Evolutionary conservation across 1,284 basidiomycete species (phyloP).

Genomic region (Amylostereum areolatum): DNA sequence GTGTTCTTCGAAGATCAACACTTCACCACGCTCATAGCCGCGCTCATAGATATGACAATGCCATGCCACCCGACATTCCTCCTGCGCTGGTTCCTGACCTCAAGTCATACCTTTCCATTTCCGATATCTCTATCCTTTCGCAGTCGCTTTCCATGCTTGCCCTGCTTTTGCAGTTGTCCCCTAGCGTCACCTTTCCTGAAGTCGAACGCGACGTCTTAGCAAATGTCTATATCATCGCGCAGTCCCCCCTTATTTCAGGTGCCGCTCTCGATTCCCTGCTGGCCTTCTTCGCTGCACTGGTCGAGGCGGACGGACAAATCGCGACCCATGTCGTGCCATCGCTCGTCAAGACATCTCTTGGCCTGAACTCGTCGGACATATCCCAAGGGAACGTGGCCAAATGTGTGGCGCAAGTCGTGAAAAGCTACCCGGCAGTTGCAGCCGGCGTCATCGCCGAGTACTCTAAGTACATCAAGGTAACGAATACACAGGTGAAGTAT

Average conservation of each 20-base stretch:
- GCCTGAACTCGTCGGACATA: no score
- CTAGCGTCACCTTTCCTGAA: constrained; percentile 58
- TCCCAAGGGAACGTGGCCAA: constrained; percentile 72
- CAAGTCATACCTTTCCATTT: constrained; percentile 63
- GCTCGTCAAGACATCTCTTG: constrained; percentile 59
- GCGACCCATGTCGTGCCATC: constrained; percentile 71
- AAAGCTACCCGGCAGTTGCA: constrained; percentile 60
- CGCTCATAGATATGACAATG: no score
- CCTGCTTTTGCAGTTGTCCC: constrained; percentile 65
- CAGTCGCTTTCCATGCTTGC: constrained; percentile 69
- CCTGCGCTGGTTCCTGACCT: constrained; percentile 66
- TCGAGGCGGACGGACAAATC: constrained; percentile 78
- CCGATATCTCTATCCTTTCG: constrained; percentile 75
- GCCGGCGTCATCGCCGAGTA: constrained; percentile 80
- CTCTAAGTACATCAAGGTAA: constrained; percentile 70
- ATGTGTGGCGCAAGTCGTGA: constrained; percentile 78
- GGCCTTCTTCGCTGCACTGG: constrained; percentile 75
- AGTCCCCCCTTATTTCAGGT: constrained; percentile 73
- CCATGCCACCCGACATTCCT: constrained; percentile 58
- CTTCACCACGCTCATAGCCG: not conserved
- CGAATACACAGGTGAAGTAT: not conserved
- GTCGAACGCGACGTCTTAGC: constrained; percentile 68
- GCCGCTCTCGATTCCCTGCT: constrained; percentile 75
- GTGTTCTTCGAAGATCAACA: not conserved
- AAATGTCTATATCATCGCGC: constrained; percentile 66